Base-by-base conservation (phyloP, 2,329 filamentous ascomycete genomes). In the Leptodontidium sp. region DNA sequence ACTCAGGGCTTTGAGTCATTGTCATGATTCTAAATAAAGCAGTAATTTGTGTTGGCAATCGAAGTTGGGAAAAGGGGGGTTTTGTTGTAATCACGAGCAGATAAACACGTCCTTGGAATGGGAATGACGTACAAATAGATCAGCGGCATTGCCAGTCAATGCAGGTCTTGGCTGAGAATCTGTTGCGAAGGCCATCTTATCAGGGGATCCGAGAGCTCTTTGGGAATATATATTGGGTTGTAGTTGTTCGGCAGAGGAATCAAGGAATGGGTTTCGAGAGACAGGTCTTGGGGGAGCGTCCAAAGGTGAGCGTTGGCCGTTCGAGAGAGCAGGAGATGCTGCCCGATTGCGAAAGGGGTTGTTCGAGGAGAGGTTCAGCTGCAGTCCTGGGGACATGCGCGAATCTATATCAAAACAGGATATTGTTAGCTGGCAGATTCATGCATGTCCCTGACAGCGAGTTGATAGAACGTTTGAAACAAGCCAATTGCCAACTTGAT, bases 321-420 rank as follows among this genome's bases (percentile, higher is more conserved):
- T 77, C 72, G 76, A 82, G 75, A 77, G 78, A 77, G 81, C 79
- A 62, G 87, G 90, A 72, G 91, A 92, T 47, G 84, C 83, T 72
- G 90, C 88, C 77, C 90, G 88, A 80, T 93, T 93, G 83, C 91
- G 90, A 78, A 87, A 94, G 71, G 92, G 92, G 79, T 94, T 94
- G 85, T 94, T 94, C 80, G 90, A 90, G 77, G 82, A 81, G 67
- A 94, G 87, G 80, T 89, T 91, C 79, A 91, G 82, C 65, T 86
- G 83, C 78, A 91, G 83, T 74, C 84, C 85, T 72, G 85, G 80
- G 74, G 86, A 86, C 73, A 82, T 84, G 63, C 72, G 72, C 55
- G 70, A 72, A 61, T 73, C 77, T 77, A 74, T 71, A 66, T 69
- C 68, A 59, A 74, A 74, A 75, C 66, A 73, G 68, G 72, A 74